A percentile compares a stretch with the other conserved stretches of the same genome.
These are phyloP conservation scores for Phragmites australis DNA, from an alignment of 176 grass and related monocot species.

Conservation along the genomic window DNA sequence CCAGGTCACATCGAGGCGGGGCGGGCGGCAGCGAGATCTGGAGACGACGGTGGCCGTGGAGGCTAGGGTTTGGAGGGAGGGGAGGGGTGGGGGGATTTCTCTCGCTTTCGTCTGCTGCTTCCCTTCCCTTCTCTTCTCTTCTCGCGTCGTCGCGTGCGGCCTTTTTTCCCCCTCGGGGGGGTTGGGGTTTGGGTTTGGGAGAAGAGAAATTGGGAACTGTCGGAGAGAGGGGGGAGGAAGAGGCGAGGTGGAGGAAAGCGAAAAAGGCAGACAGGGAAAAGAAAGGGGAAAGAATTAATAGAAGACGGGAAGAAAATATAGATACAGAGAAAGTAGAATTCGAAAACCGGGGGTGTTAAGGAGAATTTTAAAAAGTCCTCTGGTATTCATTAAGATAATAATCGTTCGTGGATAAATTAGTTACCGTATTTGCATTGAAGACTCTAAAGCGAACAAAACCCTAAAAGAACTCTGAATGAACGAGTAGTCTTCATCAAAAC, in stretches of 20 bases:
- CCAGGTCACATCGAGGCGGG: conserved; percentile 42
- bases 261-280: not conserved
- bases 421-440: no score
- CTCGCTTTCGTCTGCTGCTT: conserved; percentile 36
- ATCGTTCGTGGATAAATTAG: no score
- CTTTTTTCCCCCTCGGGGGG: not conserved
- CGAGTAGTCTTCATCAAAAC: no score
- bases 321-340: not conserved
- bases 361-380: not conserved
- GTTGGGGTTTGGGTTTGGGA: conserved; percentile 40
- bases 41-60: not conserved
- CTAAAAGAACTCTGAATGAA: no score
- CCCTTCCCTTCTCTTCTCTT: not conserved
- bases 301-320: not conserved
- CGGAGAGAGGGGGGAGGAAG: conserved; percentile 39
- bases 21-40: conserved; percentile 43
- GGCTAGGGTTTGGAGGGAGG: conserved; percentile 50
- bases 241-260: not conserved
- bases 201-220: conserved; percentile 44
- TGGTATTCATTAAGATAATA: not conserved
- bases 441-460: no score
- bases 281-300: not conserved
- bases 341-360: not conserved
- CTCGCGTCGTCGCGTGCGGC: conserved; percentile 38
- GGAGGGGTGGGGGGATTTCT: conserved; percentile 7